These are phyloP conservation scores for Rhodotorula kratochvilovae DNA, from an alignment of 768 basidiomycete species.

Conservation along the genomic window DNA sequence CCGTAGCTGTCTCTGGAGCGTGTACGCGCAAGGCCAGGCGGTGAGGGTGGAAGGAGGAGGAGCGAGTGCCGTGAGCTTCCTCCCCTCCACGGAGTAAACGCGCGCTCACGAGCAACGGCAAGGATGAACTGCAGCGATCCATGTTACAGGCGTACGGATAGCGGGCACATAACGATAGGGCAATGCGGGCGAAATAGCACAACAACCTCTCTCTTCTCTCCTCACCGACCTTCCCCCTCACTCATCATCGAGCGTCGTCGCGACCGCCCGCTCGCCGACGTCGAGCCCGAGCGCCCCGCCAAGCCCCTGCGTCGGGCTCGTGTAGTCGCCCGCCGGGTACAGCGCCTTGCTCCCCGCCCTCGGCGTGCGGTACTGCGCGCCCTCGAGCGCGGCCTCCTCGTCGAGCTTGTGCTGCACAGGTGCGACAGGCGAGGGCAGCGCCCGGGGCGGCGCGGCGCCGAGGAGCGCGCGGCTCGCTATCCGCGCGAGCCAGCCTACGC, in stretches of 20 bases:
- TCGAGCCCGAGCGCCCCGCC: background rate
- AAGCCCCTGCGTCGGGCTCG: background rate
- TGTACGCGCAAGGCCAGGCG: background rate
- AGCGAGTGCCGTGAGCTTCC: background rate
- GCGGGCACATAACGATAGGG: no score
- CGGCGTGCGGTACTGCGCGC: constrained; percentile 1
- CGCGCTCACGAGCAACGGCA: no score
- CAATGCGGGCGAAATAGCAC: background rate
- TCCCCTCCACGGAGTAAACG: no score
- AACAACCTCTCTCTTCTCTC: background rate
- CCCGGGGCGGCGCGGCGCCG: background rate
- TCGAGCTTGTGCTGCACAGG: background rate
- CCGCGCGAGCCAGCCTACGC: constrained; percentile 15
- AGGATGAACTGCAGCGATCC: no score
- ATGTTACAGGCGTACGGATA: background rate
- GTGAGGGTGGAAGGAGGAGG: background rate
- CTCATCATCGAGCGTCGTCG: constrained; percentile 1
- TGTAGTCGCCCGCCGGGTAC: background rate
- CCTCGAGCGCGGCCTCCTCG: background rate
- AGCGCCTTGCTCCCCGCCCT: background rate
- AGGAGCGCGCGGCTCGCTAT: constrained; percentile 4
- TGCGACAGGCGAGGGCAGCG: background rate
- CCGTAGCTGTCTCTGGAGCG: no score
- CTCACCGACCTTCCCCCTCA: background rate
- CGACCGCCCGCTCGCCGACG: background rate